Conservation (phyloP, 164 flowering plant genomes). For the Sextonia rubra region DNA sequence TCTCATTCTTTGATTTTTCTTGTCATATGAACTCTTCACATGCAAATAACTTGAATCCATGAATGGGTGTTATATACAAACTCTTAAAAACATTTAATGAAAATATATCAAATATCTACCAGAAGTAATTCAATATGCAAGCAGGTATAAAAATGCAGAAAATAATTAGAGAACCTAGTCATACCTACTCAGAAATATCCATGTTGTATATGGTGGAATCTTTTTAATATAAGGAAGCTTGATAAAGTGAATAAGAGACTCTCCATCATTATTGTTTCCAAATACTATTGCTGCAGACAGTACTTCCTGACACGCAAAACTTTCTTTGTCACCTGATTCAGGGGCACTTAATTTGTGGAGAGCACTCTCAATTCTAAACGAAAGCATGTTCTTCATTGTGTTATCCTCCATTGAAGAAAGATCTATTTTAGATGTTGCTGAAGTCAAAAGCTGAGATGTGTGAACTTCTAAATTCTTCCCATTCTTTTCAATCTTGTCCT, state of each 20-base stretch:
- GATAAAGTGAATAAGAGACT: slow-evolving; percentile 17
- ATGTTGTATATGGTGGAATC: slow-evolving; percentile 86
- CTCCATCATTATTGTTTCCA: slow-evolving; percentile 15
- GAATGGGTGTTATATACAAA: not conserved
- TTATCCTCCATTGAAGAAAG: slow-evolving; percentile 15
- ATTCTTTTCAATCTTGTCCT: slow-evolving; percentile 67
- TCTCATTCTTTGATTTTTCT: not conserved
- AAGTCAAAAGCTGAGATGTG: slow-evolving; percentile 30
- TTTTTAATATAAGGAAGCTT: slow-evolving; percentile 67
- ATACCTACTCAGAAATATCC: slow-evolving; percentile 90
- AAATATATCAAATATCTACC: not conserved
- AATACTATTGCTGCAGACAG: slow-evolving; percentile 25
- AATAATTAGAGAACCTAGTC: not conserved
- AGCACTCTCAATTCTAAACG: slow-evolving; percentile 45
- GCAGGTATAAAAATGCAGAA: not conserved
- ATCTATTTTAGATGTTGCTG: slow-evolving; percentile 29
- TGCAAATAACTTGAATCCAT: not conserved
- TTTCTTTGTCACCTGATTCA: slow-evolving; percentile 57
- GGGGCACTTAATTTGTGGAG: slow-evolving; percentile 43
- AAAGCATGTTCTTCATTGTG: slow-evolving; percentile 38
- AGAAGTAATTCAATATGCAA: not conserved
- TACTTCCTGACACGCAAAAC: slow-evolving; percentile 37
- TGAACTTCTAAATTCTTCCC: slow-evolving; percentile 37
- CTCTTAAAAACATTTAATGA: not conserved
- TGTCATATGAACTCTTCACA: not conserved